Evolutionary conservation across 2,329 filamentous ascomycete genomes (phyloP), one percentile per base, ranked within the genome.

Genomic region (Ophiocordyceps unilateralis): DNA sequence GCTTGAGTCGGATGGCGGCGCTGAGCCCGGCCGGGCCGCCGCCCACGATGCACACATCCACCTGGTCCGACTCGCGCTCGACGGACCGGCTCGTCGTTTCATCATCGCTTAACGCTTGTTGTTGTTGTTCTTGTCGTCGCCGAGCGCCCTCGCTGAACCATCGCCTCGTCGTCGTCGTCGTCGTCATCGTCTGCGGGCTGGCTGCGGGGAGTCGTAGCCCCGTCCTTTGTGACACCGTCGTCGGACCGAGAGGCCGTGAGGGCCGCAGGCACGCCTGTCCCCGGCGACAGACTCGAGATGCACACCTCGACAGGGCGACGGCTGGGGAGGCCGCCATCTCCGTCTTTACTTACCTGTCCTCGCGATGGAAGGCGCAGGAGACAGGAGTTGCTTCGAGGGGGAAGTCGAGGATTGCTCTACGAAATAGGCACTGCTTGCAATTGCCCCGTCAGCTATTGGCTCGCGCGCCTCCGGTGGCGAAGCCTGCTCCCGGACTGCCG

Each of bases 11-110:
- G 57, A 98, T 98, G 41, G 89, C 91, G 40, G 91, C 88, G 52
- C 84, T 83, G 50, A 98, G 73, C 46, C 91, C 91, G 42, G 91
- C 85, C 43, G 91, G 91, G n/a, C 91, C 89, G 60, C 85, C 91
- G 55, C 91, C 91, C 43, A 98, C 78, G 55, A 98, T 96, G 63
- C 87, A 93, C 24, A 98, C 88, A 62, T 98, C 91, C 24, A 98
- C 91, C 64, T 91, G 68, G 55, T 98, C 91, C 43, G 78, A 83
- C 61, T 96, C 91, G 50, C 91, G 81, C 50, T 96, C 89, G 45
- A 88, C 69, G 44, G 61, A 64, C 21, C 66, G 66, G 55, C 30
- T 76, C 74, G 44, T 75, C 11, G n/a, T n/a, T n/a, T 36, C 66
- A 22, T 51, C 57, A 26, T 55, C 48, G 39, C n/a, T 36, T 17